Percentiles rank a stretch among this genome's conserved stretches.
These are phyloP conservation scores for Graphilbum fragrans DNA, from an alignment of 2,329 filamentous ascomycete genomes.

Conservation along the genomic window DNA sequence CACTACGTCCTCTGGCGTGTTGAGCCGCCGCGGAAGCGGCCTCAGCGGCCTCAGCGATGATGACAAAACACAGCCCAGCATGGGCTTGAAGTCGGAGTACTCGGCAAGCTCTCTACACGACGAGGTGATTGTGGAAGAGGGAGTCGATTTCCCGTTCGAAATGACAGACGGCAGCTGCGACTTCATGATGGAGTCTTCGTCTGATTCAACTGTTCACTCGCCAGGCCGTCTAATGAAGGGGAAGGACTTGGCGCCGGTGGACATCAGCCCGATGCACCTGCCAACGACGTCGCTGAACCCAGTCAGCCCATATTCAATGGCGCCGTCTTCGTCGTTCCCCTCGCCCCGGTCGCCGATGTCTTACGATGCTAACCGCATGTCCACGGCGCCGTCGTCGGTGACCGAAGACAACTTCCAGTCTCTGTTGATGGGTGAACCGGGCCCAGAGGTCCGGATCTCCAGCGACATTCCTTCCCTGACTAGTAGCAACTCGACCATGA, in stretches of 20 bases:
- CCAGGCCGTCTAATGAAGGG: conserved; percentile 26
- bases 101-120: conserved; percentile 40
- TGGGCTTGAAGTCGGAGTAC: conserved; percentile 32
- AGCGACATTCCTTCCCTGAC: conserved; percentile 60
- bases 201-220: conserved; percentile 31
- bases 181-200: conserved; percentile 17
- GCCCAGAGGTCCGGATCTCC: conserved; percentile 59
- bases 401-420: conserved; percentile 63
- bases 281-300: conserved; percentile 33
- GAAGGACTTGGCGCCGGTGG: conserved; percentile 37
- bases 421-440: conserved; percentile 59
- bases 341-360: conserved; percentile 59
- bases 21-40: conserved; percentile 33
- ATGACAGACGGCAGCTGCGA: conserved; percentile 9
- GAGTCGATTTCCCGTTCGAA: conserved; percentile 19
- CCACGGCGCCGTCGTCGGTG: conserved; percentile 63
- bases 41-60: conserved; percentile 33
- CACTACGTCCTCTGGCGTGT: conserved; percentile 11
- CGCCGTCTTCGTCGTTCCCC: conserved; percentile 47
- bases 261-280: conserved; percentile 32
- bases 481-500: conserved; percentile 68
- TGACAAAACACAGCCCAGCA: conserved; percentile 21
- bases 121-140: conserved; percentile 36
- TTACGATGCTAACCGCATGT: conserved; percentile 60
- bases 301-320: conserved; percentile 54